phyloP scores from a whole-genome alignment of 2,329 filamentous ascomycete genomes.

The Clarireedia sp. region DNA sequence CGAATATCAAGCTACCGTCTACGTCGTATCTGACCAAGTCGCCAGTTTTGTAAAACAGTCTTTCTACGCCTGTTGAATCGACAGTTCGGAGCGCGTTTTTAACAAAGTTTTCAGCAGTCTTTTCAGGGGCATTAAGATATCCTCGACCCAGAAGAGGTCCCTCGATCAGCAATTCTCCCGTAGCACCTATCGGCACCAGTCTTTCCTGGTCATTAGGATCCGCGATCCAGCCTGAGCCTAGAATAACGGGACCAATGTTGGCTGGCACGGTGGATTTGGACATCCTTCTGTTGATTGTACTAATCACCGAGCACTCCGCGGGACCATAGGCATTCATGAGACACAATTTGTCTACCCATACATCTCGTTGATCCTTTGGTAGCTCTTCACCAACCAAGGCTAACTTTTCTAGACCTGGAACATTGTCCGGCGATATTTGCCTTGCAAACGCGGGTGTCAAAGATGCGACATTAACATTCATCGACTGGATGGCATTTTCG shows the following conservation, averaged over 20 bases:
- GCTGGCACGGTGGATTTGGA: neutral
- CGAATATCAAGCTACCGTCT: neutral
- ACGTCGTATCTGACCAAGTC: neutral
- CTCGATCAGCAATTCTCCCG: conserved; percentile 34
- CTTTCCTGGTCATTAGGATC: conserved; percentile 32
- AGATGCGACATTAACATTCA: conserved; percentile 12
- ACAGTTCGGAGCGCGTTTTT: conserved; percentile 10
- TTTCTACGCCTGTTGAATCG: conserved; percentile 25
- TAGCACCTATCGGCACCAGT: conserved; percentile 27
- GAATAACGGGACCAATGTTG: neutral
- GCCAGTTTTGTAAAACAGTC: conserved; percentile 34
- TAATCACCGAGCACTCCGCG: conserved; percentile 10
- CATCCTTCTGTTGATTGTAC: neutral
- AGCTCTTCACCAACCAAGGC: conserved; percentile 86
- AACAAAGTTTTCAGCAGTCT: conserved; percentile 32
- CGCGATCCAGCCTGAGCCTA: conserved; percentile 30
- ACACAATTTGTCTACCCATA: conserved; percentile 31
- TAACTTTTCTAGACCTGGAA: conserved; percentile 61
- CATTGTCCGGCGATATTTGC: conserved; percentile 77
- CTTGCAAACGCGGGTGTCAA: conserved; percentile 34
- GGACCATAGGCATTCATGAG: conserved; percentile 47
- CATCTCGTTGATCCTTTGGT: conserved; percentile 41
- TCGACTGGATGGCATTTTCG: conserved; percentile 8
- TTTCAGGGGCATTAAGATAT: conserved; percentile 33
- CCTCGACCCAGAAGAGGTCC: conserved; percentile 32